Conservation (phyloP, 1,139 yeast species). For the Candida sp. region DNA sequence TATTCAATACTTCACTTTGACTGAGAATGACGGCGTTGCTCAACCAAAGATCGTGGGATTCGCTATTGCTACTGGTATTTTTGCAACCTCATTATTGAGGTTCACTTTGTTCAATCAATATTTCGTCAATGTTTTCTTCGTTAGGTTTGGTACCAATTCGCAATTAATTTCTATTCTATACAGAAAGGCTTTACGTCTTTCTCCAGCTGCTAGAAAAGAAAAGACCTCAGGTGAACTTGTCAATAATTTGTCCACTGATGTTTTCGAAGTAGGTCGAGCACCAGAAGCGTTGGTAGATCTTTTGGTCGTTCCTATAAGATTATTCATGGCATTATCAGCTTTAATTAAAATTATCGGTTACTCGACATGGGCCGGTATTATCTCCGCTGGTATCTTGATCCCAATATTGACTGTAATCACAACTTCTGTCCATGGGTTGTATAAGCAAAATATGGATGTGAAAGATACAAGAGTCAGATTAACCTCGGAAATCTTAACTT, state of each 20-base stretch:
- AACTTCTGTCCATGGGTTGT: slow-evolving; percentile 19
- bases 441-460: slow-evolving; percentile 19
- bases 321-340: slow-evolving; percentile 22
- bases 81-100: slow-evolving; percentile 18
- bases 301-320: slow-evolving; percentile 25
- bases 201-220: slow-evolving; percentile 32
- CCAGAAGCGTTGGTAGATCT: slow-evolving; percentile 21
- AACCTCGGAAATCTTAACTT: slow-evolving; percentile 34
- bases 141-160: slow-evolving; percentile 14
- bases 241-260: slow-evolving; percentile 35
- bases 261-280: slow-evolving; percentile 19
- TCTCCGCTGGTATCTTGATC: slow-evolving; percentile 26
- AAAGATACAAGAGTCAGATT: slow-evolving; percentile 33
- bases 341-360: slow-evolving; percentile 26
- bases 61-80: slow-evolving; percentile 22
- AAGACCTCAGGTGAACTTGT: slow-evolving; percentile 37
- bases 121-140: slow-evolving; percentile 14
- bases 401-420: slow-evolving; percentile 29
- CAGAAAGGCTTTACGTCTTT: slow-evolving; percentile 27
- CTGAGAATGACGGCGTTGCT: slow-evolving; percentile 4
- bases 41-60: slow-evolving; percentile 25
- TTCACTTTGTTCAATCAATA: slow-evolving; percentile 21
- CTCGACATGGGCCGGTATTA: slow-evolving; percentile 31
- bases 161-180: slow-evolving; percentile 27
- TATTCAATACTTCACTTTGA: slow-evolving; percentile 19